Evolutionary conservation across 768 basidiomycete species (phyloP).

Genomic region (Filobasidium wieringae): DNA sequence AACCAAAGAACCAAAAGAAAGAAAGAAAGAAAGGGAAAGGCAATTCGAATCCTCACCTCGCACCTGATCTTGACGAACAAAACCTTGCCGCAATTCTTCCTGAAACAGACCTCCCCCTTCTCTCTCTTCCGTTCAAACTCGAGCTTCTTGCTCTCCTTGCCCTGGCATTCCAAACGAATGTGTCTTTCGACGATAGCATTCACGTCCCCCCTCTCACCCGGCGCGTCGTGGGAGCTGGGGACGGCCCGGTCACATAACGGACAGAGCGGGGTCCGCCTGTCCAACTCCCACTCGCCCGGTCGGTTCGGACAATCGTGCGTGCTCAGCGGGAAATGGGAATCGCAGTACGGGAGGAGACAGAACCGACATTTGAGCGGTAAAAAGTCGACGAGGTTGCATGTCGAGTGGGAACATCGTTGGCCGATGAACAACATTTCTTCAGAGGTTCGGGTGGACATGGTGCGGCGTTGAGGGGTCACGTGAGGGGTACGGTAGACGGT

Average conservation of each 20-base stretch:
- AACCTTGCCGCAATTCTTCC: slow-evolving; percentile 28
- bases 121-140: slow-evolving; percentile 30
- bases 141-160: slow-evolving; percentile 24
- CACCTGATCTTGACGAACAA: slow-evolving; percentile 36
- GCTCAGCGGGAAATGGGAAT: slow-evolving; percentile 34
- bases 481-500: no score
- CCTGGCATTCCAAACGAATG: slow-evolving; percentile 12
- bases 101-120: slow-evolving; percentile 34
- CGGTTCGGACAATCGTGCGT: slow-evolving; percentile 30
- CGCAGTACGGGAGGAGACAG: slow-evolving; percentile 35
- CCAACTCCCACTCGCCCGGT: slow-evolving; percentile 27
- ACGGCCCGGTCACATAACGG: slow-evolving; percentile 29
- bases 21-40: no score
- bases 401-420: slow-evolving; percentile 31
- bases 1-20: no score
- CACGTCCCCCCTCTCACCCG: slow-evolving; percentile 10
- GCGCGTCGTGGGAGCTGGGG: slow-evolving; percentile 12
- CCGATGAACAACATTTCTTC: slow-evolving; percentile 37
- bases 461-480: no score
- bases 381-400: slow-evolving; percentile 37
- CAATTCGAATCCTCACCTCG: no score
- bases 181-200: slow-evolving; percentile 13
- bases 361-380: slow-evolving; percentile 37
- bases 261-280: slow-evolving; percentile 34
- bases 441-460: no score